phyloP scores from a whole-genome alignment of 2,329 filamentous ascomycete species.

The Colletotrichum orchidophilum region DNA sequence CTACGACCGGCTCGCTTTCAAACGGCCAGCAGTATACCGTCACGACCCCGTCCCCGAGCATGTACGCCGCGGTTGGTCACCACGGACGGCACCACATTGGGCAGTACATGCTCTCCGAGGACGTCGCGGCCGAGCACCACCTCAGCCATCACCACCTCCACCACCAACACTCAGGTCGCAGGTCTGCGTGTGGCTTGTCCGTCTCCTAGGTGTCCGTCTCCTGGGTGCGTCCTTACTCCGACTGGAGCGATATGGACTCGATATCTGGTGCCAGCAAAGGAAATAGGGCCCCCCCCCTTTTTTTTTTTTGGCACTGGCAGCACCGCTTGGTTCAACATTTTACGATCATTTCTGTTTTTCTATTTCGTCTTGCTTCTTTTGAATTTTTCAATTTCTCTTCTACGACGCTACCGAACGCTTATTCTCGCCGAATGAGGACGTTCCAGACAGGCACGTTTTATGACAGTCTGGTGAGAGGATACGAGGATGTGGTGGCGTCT shows the following conservation, averaged over 20 bases:
- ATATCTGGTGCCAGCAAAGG: not conserved
- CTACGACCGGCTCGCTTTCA: not conserved
- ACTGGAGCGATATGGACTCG: not conserved
- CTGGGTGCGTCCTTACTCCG: too few species aligned
- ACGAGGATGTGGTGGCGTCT: not conserved
- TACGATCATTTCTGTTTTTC: not conserved
- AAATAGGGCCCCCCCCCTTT: not conserved
- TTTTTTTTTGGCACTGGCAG: not conserved
- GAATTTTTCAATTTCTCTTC: not conserved
- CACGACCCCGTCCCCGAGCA: conserved; percentile 10
- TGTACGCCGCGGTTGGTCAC: conserved; percentile 14
- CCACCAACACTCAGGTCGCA: not conserved
- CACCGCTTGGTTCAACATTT: not conserved
- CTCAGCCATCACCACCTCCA: not conserved
- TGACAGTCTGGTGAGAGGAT: not conserved
- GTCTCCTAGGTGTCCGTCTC: not conserved
- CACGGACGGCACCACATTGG: conserved; percentile 7
- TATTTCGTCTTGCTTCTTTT: not conserved
- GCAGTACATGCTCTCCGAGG: conserved; percentile 22
- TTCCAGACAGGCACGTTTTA: not conserved
- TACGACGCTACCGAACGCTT: not conserved
- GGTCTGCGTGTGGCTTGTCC: not conserved
- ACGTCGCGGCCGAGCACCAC: not conserved
- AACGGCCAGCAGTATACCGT: conserved; percentile 32
- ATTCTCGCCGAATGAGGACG: not conserved